Percentiles rank a stretch among this genome's conserved stretches.
phyloP scores from a whole-genome alignment of 768 basidiomycete genomes.

The Hortiboletus campestris region DNA sequence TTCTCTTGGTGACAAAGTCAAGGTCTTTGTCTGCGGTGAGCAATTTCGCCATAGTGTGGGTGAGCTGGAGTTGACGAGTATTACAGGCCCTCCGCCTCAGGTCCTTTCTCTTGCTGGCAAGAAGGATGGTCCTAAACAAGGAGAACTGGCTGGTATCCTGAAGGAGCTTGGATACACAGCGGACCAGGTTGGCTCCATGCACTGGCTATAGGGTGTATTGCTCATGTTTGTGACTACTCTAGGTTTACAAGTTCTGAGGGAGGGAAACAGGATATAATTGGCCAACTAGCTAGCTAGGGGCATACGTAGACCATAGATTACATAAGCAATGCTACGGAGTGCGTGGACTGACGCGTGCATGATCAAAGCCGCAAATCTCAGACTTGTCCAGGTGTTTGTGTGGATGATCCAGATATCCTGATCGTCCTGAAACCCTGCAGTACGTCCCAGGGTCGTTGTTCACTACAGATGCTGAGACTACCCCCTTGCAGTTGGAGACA shows the following conservation, averaged over 20 bases:
- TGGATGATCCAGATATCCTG: slow-evolving; percentile 20
- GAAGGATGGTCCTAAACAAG: slow-evolving; percentile 83
- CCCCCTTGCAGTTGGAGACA: not conserved
- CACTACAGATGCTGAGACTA: slow-evolving; percentile 9
- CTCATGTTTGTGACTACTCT: slow-evolving; percentile 2
- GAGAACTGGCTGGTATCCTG: slow-evolving; percentile 75
- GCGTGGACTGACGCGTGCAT: slow-evolving; percentile 25
- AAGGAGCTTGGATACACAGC: slow-evolving; percentile 83
- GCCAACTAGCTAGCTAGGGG: not conserved
- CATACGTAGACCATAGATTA: slow-evolving; percentile 23
- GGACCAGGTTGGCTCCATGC: slow-evolving; percentile 63
- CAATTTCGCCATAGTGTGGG: not conserved
- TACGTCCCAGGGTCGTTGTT: not conserved
- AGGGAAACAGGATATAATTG: too few species aligned
- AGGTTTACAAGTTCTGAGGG: slow-evolving; percentile 44
- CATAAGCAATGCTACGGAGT: slow-evolving; percentile 21
- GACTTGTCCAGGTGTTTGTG: not conserved
- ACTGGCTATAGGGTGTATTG: not conserved
- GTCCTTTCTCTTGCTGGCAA: slow-evolving; percentile 86
- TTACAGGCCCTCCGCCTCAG: slow-evolving; percentile 74
- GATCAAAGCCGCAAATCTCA: slow-evolving; percentile 13
- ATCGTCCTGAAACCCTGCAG: slow-evolving; percentile 3
- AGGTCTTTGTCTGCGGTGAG: slow-evolving; percentile 87
- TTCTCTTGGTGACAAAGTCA: slow-evolving; percentile 70
- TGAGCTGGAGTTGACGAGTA: not conserved